phyloP scores from a whole-genome alignment of 805 yeast genomes.

The Suhomyces pyralidae region DNA sequence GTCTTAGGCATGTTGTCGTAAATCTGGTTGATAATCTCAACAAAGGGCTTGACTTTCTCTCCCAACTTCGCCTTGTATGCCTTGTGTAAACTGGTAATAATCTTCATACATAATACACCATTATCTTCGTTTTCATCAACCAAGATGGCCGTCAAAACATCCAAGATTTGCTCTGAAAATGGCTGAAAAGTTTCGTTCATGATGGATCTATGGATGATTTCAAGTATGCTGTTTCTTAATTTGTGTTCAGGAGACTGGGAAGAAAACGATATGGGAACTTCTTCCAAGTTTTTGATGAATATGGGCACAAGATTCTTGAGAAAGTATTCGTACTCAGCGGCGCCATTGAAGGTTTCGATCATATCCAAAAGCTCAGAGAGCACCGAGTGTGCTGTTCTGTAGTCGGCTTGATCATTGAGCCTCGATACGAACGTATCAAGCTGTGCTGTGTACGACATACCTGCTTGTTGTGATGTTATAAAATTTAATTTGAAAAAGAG shows the following conservation, averaged over 20 bases:
- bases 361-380: constrained; percentile 83
- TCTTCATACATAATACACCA: constrained; percentile 87
- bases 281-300: constrained; percentile 57
- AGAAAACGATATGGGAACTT: constrained; percentile 70
- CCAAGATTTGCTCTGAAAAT: constrained; percentile 59
- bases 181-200: constrained; percentile 80
- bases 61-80: constrained; percentile 66
- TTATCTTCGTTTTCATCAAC: constrained; percentile 90
- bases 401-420: constrained; percentile 55
- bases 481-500: constrained; percentile 11
- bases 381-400: constrained; percentile 59
- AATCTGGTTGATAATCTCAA: constrained; percentile 69
- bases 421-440: constrained; percentile 66
- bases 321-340: constrained; percentile 78
- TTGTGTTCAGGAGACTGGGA: constrained; percentile 70
- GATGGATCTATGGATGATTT: constrained; percentile 75
- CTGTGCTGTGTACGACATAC: constrained; percentile 50
- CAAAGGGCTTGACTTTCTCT: constrained; percentile 74
- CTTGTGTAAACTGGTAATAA: constrained; percentile 80
- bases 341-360: constrained; percentile 77
- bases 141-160: constrained; percentile 55
- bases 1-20: constrained; percentile 77
- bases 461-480: not conserved
- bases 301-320: constrained; percentile 68
- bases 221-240: constrained; percentile 71